Conservation (phyloP, 2,329 filamentous ascomycete species). For the Botryosphaeria dothidea region DNA sequence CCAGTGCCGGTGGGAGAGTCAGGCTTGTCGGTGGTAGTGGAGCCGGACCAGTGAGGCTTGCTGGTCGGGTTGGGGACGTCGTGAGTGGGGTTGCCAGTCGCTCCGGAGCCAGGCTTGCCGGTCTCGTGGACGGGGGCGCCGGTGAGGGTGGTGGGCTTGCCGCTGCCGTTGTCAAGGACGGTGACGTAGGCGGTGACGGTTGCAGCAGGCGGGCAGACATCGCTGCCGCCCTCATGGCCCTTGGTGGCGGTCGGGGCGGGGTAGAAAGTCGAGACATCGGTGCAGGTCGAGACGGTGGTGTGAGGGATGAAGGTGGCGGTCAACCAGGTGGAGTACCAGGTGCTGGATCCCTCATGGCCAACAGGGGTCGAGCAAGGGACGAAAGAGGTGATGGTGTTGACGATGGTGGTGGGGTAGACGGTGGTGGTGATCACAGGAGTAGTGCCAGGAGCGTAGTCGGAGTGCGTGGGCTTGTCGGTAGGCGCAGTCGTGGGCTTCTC, state of each 20-base stretch:
- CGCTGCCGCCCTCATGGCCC: neutral
- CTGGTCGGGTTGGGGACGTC: neutral
- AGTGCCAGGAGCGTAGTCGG: slow-evolving; percentile 20
- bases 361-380: slow-evolving; percentile 40
- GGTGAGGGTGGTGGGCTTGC: neutral
- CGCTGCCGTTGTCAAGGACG: neutral
- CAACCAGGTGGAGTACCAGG: slow-evolving; percentile 42
- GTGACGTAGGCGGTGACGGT: neutral
- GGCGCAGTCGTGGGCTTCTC: neutral
- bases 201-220: neutral
- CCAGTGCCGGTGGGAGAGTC: neutral
- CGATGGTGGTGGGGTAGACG: slow-evolving; percentile 30
- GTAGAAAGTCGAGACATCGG: slow-evolving; percentile 2
- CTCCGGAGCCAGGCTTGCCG: neutral
- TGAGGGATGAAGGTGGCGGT: slow-evolving; percentile 35
- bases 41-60: neutral
- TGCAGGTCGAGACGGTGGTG: slow-evolving; percentile 27
- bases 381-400: slow-evolving; percentile 35
- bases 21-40: neutral
- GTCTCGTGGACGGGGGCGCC: neutral
- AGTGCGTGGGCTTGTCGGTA: neutral
- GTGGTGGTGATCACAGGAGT: slow-evolving; percentile 19
- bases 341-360: slow-evolving; percentile 30
- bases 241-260: neutral
- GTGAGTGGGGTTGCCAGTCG: neutral